These are phyloP conservation scores for Ramaria sp. DNA, from an alignment of 768 basidiomycete species.

Conservation along the genomic window DNA sequence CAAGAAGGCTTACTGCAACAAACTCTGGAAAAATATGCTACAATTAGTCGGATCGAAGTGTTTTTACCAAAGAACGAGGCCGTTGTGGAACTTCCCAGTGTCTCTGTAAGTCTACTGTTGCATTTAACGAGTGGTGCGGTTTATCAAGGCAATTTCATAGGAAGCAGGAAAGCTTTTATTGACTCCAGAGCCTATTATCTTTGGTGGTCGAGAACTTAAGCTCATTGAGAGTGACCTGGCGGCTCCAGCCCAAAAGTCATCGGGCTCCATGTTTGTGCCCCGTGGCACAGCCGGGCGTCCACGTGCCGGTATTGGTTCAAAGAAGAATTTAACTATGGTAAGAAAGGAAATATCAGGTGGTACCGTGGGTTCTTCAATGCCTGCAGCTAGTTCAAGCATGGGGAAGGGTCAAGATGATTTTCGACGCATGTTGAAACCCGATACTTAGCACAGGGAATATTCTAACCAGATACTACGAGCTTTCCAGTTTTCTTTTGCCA, in stretches of 20 bases:
- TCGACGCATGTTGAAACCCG: conserved; percentile 6
- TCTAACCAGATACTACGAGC: too few relatives aligned
- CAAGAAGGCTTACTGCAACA: conserved; percentile 94
- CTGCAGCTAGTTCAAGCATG: background rate
- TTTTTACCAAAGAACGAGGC: conserved; percentile 42
- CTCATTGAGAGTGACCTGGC: conserved; percentile 44
- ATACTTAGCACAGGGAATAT: background rate
- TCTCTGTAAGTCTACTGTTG: conserved; percentile 23
- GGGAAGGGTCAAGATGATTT: conserved; percentile 9
- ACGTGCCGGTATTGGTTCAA: conserved; percentile 53
- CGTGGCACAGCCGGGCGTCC: conserved; percentile 53
- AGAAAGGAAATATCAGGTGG: background rate
- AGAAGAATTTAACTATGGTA: background rate
- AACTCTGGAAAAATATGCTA: conserved; percentile 64
- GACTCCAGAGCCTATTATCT: conserved; percentile 56
- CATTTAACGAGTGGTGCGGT: background rate
- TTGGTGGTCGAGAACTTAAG: conserved; percentile 48
- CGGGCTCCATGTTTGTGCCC: conserved; percentile 54
- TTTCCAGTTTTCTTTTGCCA: background rate
- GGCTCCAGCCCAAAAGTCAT: conserved; percentile 19
- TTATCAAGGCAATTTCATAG: conserved; percentile 25
- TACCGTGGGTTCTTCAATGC: background rate
- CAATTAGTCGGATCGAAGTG: conserved; percentile 65
- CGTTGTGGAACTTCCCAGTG: conserved; percentile 25
- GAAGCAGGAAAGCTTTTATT: conserved; percentile 78